A percentile compares a stretch with the other conserved stretches of the same genome.
These are phyloP conservation scores for Chaetomiaceae sp. DNA, from an alignment of 2,329 filamentous ascomycete species.

Conservation along the genomic window DNA sequence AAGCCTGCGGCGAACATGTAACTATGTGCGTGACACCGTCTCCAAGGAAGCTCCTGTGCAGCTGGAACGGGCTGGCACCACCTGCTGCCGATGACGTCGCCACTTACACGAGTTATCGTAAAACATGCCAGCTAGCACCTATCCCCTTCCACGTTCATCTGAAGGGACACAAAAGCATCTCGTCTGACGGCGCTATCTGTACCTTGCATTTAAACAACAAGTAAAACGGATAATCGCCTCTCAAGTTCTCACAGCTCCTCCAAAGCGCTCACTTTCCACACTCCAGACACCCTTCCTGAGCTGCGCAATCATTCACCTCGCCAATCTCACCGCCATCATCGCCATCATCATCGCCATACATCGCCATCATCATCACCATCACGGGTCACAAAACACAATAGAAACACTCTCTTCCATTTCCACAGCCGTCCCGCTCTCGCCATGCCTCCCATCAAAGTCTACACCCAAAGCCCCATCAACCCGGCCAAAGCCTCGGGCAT, in stretches of 20 bases:
- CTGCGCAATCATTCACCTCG: no score
- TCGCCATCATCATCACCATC: neutral
- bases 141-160: neutral
- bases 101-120: conserved; percentile 14
- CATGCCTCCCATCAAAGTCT: conserved; percentile 60
- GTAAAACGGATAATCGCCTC: no score
- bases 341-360: no score
- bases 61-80: conserved; percentile 5
- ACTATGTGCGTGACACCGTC: no score
- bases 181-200: no score
- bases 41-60: no score
- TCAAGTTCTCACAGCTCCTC: no score
- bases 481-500: conserved; percentile 48
- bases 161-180: neutral
- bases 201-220: neutral
- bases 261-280: no score
- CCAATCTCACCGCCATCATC: no score
- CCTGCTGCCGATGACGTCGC: conserved; percentile 23
- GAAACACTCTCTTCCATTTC: neutral
- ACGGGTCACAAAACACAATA: no score
- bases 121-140: conserved; percentile 12
- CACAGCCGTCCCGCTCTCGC: neutral
- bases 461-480: conserved; percentile 55
- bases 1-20: no score
- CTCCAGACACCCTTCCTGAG: no score